A percentile compares a stretch with the other conserved stretches of the same genome.
Conservation (phyloP, 495 filamentous ascomycete species). For the Viridothelium virens region DNA sequence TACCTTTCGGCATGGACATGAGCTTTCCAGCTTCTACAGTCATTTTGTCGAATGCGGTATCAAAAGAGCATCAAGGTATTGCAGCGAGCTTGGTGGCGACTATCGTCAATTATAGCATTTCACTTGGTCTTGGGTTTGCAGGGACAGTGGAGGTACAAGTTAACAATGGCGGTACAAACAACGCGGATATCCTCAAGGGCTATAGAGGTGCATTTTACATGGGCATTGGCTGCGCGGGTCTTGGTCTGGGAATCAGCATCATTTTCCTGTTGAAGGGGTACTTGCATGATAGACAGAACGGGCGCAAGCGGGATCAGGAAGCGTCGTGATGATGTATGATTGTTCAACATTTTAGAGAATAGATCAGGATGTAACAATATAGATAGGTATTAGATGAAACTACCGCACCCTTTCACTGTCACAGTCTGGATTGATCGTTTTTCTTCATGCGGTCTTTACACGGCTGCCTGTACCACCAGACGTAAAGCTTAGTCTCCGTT, state of each 20-base stretch:
- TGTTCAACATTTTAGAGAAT: no score
- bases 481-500: background rate
- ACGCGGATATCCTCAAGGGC: constrained; percentile 41
- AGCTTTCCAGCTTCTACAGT: constrained; percentile 53
- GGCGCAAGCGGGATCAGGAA: background rate
- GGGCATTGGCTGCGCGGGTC: constrained; percentile 44
- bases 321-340: no score
- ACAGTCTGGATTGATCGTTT: background rate
- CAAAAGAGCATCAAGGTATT: constrained; percentile 54
- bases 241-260: constrained; percentile 38
- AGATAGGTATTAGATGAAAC: no score
- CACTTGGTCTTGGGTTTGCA: constrained; percentile 57
- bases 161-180: constrained; percentile 36
- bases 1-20: constrained; percentile 55
- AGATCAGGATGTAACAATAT: no score
- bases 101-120: constrained; percentile 59
- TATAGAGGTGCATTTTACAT: constrained; percentile 53
- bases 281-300: constrained; percentile 15
- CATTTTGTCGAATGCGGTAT: constrained; percentile 50
- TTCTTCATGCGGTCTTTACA: background rate
- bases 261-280: constrained; percentile 22
- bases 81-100: constrained; percentile 58
- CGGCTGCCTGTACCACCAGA: background rate
- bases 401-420: no score
- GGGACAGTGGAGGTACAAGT: constrained; percentile 54